phyloP scores from a whole-genome alignment of 176 grass and related monocot species.

The Phoenix roebelenii region DNA sequence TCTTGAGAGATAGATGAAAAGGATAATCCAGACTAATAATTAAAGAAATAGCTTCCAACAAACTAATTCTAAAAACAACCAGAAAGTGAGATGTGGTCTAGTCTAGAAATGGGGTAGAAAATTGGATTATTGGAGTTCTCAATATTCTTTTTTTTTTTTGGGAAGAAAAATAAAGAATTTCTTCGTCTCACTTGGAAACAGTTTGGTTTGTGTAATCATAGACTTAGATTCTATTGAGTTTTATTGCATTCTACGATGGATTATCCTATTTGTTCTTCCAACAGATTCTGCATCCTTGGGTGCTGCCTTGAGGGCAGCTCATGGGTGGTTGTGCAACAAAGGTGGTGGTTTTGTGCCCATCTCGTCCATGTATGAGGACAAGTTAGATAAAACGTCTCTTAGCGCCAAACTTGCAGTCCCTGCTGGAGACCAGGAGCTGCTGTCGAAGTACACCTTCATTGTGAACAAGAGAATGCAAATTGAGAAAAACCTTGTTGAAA shows the following conservation, averaged over 20 bases:
- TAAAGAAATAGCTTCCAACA: too few species aligned
- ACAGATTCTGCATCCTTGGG: constrained; percentile 87
- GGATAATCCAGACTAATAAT: too few species aligned
- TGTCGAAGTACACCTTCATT: constrained; percentile 54
- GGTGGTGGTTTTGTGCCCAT: constrained; percentile 64
- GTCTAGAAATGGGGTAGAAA: too few species aligned
- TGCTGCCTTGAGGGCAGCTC: constrained; percentile 72
- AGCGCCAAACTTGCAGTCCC: constrained; percentile 45
- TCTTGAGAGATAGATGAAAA: too few species aligned
- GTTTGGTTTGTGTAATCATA: not conserved
- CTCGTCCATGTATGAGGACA: constrained; percentile 50
- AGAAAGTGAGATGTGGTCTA: too few species aligned
- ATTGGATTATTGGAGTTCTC: too few species aligned
- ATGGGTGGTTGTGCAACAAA: constrained; percentile 78
- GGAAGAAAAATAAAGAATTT: too few species aligned
- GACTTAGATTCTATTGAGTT: too few species aligned
- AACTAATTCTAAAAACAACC: too few species aligned
- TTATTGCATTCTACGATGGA: too few species aligned
- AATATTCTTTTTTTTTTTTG: too few species aligned
- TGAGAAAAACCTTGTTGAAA: constrained; percentile 52
- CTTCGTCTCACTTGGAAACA: not conserved
- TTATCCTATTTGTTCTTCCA: not conserved
- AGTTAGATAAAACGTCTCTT: constrained; percentile 61
- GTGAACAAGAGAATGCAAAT: constrained; percentile 85
- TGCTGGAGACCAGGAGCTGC: constrained; percentile 28